These are phyloP conservation scores for Trypanosoma mega DNA, from an alignment of 208 protist species.

Conservation along the genomic window DNA sequence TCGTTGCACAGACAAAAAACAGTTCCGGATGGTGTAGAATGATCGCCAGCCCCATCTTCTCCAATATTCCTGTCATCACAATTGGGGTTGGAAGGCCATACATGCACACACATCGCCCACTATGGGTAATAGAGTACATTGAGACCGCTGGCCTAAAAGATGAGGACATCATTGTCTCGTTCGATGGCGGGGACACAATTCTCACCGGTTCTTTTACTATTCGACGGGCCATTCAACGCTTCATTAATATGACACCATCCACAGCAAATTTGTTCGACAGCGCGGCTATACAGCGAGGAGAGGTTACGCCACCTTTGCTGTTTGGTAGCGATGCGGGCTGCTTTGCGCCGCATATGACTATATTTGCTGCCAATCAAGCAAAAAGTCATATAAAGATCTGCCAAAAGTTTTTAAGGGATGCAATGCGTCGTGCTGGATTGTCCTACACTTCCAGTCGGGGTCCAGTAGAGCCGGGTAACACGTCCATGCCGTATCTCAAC, in stretches of 20 bases:
- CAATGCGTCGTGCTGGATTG: neutral
- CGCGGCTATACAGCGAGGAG: neutral
- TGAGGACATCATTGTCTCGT: neutral
- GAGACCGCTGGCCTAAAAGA: neutral
- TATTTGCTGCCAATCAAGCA: neutral
- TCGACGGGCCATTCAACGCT: neutral
- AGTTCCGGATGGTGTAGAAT: neutral
- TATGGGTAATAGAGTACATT: neutral
- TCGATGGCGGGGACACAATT: neutral
- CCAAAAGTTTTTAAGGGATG: neutral
- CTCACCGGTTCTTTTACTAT: neutral
- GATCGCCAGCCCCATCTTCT: neutral
- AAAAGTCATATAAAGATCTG: neutral
- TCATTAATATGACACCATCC: neutral
- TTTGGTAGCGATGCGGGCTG: neutral
- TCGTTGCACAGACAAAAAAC: neutral
- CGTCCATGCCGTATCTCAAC: neutral
- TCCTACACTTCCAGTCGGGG: neutral
- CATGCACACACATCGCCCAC: neutral
- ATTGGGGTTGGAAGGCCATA: neutral
- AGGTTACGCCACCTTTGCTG: neutral
- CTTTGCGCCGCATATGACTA: neutral
- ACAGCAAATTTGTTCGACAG: neutral
- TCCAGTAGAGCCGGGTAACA: neutral
- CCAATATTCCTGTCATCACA: neutral